Evolutionary conservation across 768 basidiomycete species (phyloP).

Genomic region (Boletus rubropictus): DNA sequence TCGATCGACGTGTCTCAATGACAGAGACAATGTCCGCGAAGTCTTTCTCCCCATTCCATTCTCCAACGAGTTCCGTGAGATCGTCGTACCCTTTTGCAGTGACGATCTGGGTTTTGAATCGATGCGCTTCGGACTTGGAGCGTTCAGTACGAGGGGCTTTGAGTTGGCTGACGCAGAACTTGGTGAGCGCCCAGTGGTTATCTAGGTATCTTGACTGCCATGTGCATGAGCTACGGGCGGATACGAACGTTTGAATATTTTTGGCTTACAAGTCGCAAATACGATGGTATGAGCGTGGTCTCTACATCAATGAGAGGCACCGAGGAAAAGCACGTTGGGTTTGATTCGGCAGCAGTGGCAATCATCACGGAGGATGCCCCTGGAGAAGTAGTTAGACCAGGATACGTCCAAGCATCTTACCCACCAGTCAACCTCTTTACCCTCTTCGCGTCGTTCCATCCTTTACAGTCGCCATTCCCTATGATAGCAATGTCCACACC

Average conservation of each 20-base stretch:
- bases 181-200: slow-evolving; percentile 80
- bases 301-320: slow-evolving; percentile 66
- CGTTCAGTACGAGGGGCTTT: slow-evolving; percentile 55
- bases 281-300: slow-evolving; percentile 60
- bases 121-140: slow-evolving; percentile 55
- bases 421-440: slow-evolving; percentile 71
- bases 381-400: slow-evolving; percentile 19
- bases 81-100: slow-evolving; percentile 59
- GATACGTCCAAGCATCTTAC: slow-evolving; percentile 12
- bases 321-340: slow-evolving; percentile 81
- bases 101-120: slow-evolving; percentile 47
- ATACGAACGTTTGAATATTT: neutral
- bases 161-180: slow-evolving; percentile 83
- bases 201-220: slow-evolving; percentile 65
- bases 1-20: slow-evolving; percentile 32
- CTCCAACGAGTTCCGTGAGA: slow-evolving; percentile 45
- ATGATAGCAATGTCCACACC: slow-evolving; percentile 80
- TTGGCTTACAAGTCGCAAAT: slow-evolving; percentile 60
- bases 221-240: slow-evolving; percentile 1
- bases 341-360: slow-evolving; percentile 89
- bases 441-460: slow-evolving; percentile 71
- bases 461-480: slow-evolving; percentile 89
- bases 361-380: slow-evolving; percentile 94
- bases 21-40: slow-evolving; percentile 48
- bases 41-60: slow-evolving; percentile 58